phyloP scores from a whole-genome alignment of 2,329 filamentous ascomycete genomes.

The Neopestalotiopsis clavispora region DNA sequence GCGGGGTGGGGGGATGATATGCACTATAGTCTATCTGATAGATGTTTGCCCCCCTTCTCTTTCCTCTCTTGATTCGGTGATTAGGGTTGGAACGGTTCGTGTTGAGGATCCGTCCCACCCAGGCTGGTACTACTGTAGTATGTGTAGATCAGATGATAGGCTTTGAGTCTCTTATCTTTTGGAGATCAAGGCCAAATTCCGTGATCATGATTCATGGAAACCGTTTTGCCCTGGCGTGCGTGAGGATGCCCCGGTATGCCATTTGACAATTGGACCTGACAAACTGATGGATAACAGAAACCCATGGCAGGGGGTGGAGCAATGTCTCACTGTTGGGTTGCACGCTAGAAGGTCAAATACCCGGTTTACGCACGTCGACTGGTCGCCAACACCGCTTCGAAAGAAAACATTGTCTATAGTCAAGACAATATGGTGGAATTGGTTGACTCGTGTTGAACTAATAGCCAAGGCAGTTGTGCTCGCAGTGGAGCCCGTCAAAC shows the following conservation, averaged over 20 bases:
- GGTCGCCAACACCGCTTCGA: background rate
- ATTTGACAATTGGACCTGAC: background rate
- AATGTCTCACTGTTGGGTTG: background rate
- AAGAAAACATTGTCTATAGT: background rate
- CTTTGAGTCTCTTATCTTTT: background rate
- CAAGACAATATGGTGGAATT: background rate
- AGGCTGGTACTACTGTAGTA: background rate
- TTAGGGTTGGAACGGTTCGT: constrained; percentile 2
- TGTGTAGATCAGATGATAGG: background rate
- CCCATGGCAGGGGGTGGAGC: background rate
- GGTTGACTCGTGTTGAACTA: background rate
- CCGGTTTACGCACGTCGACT: background rate
- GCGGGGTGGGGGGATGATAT: background rate
- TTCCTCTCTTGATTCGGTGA: background rate
- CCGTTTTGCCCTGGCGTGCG: background rate
- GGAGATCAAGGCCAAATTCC: background rate
- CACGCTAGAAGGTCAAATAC: background rate
- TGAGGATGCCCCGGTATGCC: background rate
- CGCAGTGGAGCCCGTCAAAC: background rate
- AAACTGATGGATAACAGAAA: background rate
- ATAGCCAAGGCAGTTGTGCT: background rate
- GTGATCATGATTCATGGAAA: background rate
- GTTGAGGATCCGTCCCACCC: background rate
- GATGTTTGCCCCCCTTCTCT: background rate
- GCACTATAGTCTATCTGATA: constrained; percentile 1